A percentile compares a stretch with the other conserved stretches of the same genome.
Conservation (phyloP, 306 rosid species). For the Styphnolobium japonicum region DNA sequence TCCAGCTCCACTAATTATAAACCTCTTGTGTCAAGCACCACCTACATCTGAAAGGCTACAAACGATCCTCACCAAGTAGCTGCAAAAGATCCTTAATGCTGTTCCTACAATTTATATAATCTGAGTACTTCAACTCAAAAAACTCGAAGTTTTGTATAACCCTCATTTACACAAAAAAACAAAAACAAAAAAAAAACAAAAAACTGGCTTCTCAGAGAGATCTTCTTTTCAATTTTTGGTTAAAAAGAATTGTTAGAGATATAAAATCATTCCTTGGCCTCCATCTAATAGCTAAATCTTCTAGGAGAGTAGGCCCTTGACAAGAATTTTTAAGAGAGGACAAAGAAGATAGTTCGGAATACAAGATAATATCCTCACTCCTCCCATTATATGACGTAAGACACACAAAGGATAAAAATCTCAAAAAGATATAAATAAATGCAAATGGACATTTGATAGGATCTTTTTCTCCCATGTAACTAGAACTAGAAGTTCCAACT, state of each 20-base stretch:
- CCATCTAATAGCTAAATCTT: background rate
- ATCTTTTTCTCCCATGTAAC: background rate
- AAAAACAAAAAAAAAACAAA: background rate
- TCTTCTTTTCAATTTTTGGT: background rate
- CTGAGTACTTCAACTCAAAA: background rate
- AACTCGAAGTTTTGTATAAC: background rate
- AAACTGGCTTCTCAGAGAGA: background rate
- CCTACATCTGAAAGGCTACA: background rate
- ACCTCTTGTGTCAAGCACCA: background rate
- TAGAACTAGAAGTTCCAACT: background rate
- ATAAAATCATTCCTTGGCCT: background rate
- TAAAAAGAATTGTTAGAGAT: background rate
- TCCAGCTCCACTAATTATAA: background rate
- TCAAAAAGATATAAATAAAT: background rate
- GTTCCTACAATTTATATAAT: background rate
- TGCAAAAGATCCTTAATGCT: background rate
- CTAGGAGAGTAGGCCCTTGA: background rate
- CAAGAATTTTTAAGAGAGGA: background rate
- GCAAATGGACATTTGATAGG: background rate
- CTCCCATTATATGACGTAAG: background rate
- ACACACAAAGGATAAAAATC: background rate
- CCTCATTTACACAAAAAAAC: background rate
- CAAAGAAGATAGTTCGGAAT: background rate
- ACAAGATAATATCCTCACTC: background rate
- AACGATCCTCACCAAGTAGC: background rate